A percentile compares a stretch with the other conserved stretches of the same genome.
These are phyloP conservation scores for Wallacemonas sp. DNA, from an alignment of 208 protist genomes.

Conservation along the genomic window DNA sequence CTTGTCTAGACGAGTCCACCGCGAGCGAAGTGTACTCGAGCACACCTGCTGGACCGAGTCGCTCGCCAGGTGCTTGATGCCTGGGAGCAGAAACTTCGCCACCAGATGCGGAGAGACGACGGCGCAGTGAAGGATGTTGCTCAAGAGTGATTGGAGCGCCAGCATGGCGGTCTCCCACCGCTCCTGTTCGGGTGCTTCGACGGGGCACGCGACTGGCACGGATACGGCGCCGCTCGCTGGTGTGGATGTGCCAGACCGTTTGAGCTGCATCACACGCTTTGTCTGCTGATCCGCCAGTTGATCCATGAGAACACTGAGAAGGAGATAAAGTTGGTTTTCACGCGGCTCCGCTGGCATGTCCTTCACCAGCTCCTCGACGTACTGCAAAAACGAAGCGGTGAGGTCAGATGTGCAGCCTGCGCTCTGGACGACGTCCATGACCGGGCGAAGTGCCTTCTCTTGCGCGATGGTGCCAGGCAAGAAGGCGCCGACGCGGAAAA, in stretches of 20 bases:
- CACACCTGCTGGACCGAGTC: constrained; percentile 23
- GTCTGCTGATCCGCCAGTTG: constrained; percentile 37
- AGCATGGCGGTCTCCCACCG: constrained; percentile 48
- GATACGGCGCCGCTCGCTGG: not conserved
- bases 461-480: constrained; percentile 40
- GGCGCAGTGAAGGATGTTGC: constrained; percentile 49
- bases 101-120: constrained; percentile 69
- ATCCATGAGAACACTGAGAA: constrained; percentile 52
- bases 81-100: constrained; percentile 48
- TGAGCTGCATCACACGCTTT: constrained; percentile 5
- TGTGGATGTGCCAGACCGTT: constrained; percentile 7
- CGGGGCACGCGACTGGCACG: not conserved
- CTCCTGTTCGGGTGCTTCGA: constrained; percentile 15
- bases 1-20: constrained; percentile 42
- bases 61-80: constrained; percentile 40
- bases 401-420: constrained; percentile 53
- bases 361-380: constrained; percentile 48
- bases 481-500: constrained; percentile 36
- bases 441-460: constrained; percentile 43
- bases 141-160: constrained; percentile 39
- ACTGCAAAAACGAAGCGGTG: constrained; percentile 39
- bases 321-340: constrained; percentile 61
- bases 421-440: constrained; percentile 36
- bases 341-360: constrained; percentile 68
- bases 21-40: constrained; percentile 34